A percentile compares a stretch with the other conserved stretches of the same genome.
Evolutionary conservation across 257 asterid species (phyloP).

Genomic region (Forsythia suspensa): DNA sequence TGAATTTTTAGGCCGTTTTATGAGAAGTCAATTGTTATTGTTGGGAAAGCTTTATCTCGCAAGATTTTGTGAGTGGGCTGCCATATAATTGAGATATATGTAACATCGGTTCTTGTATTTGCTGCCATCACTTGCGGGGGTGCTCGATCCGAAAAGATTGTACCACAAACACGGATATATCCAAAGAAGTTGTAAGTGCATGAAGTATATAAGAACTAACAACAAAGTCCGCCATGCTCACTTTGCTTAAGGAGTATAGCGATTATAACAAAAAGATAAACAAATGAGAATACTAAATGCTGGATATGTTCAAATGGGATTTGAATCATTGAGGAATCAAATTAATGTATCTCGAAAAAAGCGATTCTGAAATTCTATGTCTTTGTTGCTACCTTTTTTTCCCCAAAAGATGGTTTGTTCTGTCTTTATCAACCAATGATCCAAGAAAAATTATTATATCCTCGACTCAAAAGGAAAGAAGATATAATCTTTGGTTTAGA

Average conservation of each 20-base stretch:
- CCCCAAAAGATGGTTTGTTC: background rate
- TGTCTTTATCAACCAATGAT: background rate
- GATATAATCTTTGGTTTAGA: background rate
- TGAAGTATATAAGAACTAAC: constrained; percentile 1
- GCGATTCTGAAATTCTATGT: too few species aligned
- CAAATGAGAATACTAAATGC: background rate
- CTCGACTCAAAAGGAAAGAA: background rate
- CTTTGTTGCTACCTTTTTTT: background rate
- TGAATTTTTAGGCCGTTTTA: too few species aligned
- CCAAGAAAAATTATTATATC: background rate
- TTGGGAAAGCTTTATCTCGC: too few species aligned
- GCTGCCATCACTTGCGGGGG: too few species aligned
- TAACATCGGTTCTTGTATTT: too few species aligned
- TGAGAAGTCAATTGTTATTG: too few species aligned
- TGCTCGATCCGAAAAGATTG: too few species aligned
- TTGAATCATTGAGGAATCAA: background rate
- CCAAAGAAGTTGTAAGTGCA: background rate
- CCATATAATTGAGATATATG: too few species aligned
- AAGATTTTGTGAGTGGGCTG: too few species aligned
- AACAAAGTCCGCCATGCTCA: constrained; percentile 3
- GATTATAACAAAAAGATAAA: background rate
- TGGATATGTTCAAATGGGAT: background rate
- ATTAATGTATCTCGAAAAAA: background rate
- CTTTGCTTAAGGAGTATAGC: background rate
- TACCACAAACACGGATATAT: constrained; percentile 9